A percentile compares a stretch with the other conserved stretches of the same genome.
These are phyloP conservation scores for Alternaria incomplexa DNA, from an alignment of 2,329 filamentous ascomycete species.

Conservation along the genomic window DNA sequence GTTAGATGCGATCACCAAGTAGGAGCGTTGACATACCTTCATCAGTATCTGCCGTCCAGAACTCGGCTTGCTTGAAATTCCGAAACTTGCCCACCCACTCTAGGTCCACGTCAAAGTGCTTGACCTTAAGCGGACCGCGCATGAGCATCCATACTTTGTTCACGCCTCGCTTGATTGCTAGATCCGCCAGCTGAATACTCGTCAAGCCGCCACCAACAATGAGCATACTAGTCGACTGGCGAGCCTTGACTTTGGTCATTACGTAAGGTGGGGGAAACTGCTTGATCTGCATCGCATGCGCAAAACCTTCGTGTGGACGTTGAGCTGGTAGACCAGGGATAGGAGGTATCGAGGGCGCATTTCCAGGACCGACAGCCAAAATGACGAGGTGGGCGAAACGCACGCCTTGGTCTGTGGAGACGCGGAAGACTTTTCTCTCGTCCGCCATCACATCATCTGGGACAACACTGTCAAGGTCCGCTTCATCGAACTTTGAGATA, in stretches of 20 bases:
- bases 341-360: conserved; percentile 56
- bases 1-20: neutral
- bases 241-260: conserved; percentile 57
- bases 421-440: conserved; percentile 66
- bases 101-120: conserved; percentile 78
- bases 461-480: conserved; percentile 24
- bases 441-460: conserved; percentile 28
- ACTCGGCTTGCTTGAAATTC: conserved; percentile 76
- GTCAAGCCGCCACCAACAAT: conserved; percentile 79
- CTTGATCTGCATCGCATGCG: conserved; percentile 70
- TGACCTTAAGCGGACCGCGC: conserved; percentile 66
- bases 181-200: conserved; percentile 74
- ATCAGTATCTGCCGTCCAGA: conserved; percentile 77
- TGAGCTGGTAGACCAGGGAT: conserved; percentile 50
- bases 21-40: conserved; percentile 49
- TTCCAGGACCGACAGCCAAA: conserved; percentile 73
- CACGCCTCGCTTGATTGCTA: conserved; percentile 69
- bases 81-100: conserved; percentile 84
- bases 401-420: conserved; percentile 61
- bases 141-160: conserved; percentile 73
- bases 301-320: conserved; percentile 56
- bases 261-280: conserved; percentile 63
- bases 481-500: conserved; percentile 40
- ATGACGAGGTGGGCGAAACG: conserved; percentile 70
- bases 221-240: conserved; percentile 64